Base-by-base conservation (phyloP, 345 rosid genomes). In the Gossypium longicalyx region DNA sequence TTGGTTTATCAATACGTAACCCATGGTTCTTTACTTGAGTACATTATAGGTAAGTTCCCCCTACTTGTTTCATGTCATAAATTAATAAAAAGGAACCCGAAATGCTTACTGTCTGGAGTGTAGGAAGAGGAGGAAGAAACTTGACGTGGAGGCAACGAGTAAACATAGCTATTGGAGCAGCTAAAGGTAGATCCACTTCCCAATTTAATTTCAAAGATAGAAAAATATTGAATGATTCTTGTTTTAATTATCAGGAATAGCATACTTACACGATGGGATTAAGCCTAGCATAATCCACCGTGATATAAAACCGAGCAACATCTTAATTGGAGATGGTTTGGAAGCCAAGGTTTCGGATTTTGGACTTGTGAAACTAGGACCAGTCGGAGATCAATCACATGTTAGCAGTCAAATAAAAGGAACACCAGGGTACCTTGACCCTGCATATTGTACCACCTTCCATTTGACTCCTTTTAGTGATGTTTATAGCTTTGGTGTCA, bases 401-500 rank as follows among this genome's bases (percentile, higher is more conserved):
- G 93, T 86, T 47, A 89, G 86, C 41, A 85, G 85, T 79, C 89
- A 83, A 72, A 77, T 89, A 77, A 87, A 86, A 74, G 89, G 91
- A 44, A 89, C 93, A 2, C 89, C 89, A 1, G 93, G 91, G 0
- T 87, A 87, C 81, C 87, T 87, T 76, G 93, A 87, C 62, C 93
- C 89, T 73, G 87, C 91, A 10, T 86, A 86, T 52, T 89, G 88
- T 57, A 79, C 85, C 0, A 88, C 83, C 61, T 81, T 72, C 54
- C 90, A 89, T 74, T 74, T 86, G 72, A 85, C 86, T 71, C 88
- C 87, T 7, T 84, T 82, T 17, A 88, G 86, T 47, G 94, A 85
- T 52, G 88, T 84, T 19, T 88, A 82, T 72, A 85, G 90, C 77
- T 88, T 89, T 38, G 91, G 94, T 0, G 91, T 89, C 15, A 88